These are phyloP conservation scores for Triadica sebifera DNA, from an alignment of 345 rosid species.

Conservation along the genomic window DNA sequence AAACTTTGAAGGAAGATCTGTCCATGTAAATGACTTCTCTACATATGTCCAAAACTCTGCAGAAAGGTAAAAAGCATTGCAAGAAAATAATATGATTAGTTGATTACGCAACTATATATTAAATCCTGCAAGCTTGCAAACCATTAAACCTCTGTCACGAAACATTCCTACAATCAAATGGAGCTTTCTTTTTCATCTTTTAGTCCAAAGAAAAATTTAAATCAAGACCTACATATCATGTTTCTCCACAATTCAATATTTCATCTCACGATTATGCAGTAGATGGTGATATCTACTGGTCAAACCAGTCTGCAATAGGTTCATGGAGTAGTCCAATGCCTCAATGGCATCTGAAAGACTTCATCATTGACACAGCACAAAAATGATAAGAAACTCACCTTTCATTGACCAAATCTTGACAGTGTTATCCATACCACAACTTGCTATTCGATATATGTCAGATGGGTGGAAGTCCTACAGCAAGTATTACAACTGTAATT, in stretches of 20 bases:
- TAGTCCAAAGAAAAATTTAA: background rate
- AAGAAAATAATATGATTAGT: background rate
- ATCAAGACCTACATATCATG: background rate
- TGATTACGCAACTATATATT: background rate
- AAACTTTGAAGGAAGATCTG: conserved; percentile 83
- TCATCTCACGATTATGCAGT: background rate
- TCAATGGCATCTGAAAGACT: background rate
- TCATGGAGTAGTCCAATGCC: background rate
- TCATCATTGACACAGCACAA: background rate
- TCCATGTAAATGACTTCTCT: conserved; percentile 95
- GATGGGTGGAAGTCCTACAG: conserved; percentile 91
- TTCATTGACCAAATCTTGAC: conserved; percentile 97
- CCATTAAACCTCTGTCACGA: background rate
- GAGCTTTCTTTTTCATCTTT: background rate
- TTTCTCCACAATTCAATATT: background rate
- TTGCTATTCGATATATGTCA: conserved; percentile 77
- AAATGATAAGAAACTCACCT: conserved; percentile 44
- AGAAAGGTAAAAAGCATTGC: conserved; percentile 19
- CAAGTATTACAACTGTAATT: conserved; percentile 12
- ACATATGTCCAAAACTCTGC: conserved; percentile 95
- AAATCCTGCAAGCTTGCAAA: background rate
- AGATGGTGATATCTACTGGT: background rate
- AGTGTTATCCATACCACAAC: conserved; percentile 97
- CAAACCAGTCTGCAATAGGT: background rate
- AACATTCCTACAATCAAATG: background rate